Evolutionary conservation across 257 asterid genomes (phyloP), one percentile per base, ranked within the genome.

Genomic region (Scutellaria minor): DNA sequence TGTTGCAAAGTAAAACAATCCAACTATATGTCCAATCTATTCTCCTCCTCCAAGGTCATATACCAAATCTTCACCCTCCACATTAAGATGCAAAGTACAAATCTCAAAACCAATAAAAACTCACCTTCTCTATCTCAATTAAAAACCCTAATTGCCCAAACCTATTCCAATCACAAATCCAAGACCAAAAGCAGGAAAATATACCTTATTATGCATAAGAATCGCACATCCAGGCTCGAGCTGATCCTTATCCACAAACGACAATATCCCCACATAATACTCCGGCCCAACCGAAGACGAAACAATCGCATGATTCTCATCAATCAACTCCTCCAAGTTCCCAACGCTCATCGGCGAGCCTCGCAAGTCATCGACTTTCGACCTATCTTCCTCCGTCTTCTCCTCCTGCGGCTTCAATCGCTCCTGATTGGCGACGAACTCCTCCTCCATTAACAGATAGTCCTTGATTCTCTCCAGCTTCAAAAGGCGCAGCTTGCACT

Each of bases 311-410:
- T 88, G 98, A 66, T 87, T 92, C 96, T 92, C 98, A 81, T 92
- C 97, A 73, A 92, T 92, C 50, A 92, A 77, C 85, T 90, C 98
- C 84, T 92, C 98, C 64, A 92, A 67, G 71, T 85, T 92, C 8
- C 97, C 98, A 15, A 90, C 97, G 47, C 98, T 90, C 98, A 92
- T 90, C 15, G 98, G 98, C 24, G 97, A 83, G 13, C 97, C 98
- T 4, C 97, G 77, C 53, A 92, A 74, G 66, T 90, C 96, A 22
- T 92, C 98, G 37, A 92, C 98, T 79, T 89, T 92, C 3, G 96
- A 88, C 24, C 96, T 72, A 73, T 92, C 98, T 83, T 92, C 97
- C 82, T 92, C 98, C 11, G 96, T 92, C 84, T 90, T 92, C 85
- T 92, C 97, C 83, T 92, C 97, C 80, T 92, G 98, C 48, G 97